These are phyloP conservation scores for Penicillium paradoxum DNA, from an alignment of 495 filamentous ascomycete genomes.

Conservation along the genomic window DNA sequence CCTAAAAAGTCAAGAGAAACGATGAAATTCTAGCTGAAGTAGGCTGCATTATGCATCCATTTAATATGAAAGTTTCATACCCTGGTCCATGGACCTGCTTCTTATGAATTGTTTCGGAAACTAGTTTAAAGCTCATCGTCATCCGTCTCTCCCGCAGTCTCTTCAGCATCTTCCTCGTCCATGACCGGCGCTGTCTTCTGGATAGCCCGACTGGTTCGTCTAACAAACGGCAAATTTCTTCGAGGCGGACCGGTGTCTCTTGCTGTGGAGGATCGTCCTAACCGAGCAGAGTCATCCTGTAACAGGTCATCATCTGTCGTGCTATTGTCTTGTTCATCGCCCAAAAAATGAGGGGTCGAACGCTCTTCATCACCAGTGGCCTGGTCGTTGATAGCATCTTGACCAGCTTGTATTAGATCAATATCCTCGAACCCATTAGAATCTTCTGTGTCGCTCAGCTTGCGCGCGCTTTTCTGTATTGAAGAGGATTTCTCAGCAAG, in stretches of 20 bases:
- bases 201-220: constrained; percentile 4
- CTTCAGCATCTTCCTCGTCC: constrained; percentile 19
- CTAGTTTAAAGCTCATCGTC: constrained; percentile 47
- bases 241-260: constrained; percentile 28
- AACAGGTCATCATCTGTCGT: constrained; percentile 32
- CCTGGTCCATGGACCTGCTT: not conserved
- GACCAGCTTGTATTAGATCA: constrained; percentile 30
- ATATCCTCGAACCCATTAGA: constrained; percentile 52
- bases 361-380: constrained; percentile 38
- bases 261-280: constrained; percentile 6
- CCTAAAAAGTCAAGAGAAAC: no score
- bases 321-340: constrained; percentile 40
- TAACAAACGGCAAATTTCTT: constrained; percentile 38
- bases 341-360: constrained; percentile 29
- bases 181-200: not conserved
- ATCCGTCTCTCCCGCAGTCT: constrained; percentile 45
- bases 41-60: no score
- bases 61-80: not conserved
- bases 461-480: constrained; percentile 41
- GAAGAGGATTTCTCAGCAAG: constrained; percentile 17
- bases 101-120: not conserved
- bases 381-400: constrained; percentile 23
- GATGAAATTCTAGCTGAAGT: no score
- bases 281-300: not conserved
- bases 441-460: constrained; percentile 18